These are phyloP conservation scores for Cucumis sativus DNA, from an alignment of 306 rosid species.

Conservation along the genomic window DNA sequence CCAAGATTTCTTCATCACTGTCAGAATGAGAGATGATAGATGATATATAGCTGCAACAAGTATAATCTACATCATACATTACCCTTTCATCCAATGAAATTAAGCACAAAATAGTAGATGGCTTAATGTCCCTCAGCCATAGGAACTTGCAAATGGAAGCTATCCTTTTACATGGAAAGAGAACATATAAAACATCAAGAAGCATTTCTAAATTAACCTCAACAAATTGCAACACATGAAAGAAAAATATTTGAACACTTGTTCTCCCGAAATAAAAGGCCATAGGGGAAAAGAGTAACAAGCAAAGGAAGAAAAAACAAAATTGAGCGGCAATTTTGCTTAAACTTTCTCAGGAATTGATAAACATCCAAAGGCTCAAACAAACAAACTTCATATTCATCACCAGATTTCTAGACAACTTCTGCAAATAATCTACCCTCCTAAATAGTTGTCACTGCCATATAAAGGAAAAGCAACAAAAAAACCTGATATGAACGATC, in stretches of 20 bases:
- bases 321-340: not conserved
- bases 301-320: not conserved
- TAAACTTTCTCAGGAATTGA: not conserved
- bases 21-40: not conserved
- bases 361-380: not conserved
- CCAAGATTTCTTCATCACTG: not conserved
- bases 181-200: not conserved
- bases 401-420: not conserved
- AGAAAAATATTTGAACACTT: not conserved
- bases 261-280: not conserved
- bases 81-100: not conserved
- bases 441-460: not conserved
- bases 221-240: not conserved
- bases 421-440: not conserved
- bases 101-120: not conserved
- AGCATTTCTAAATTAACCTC: not conserved
- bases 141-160: not conserved
- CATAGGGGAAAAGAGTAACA: not conserved
- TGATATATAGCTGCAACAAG: not conserved
- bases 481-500: not conserved
- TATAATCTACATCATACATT: not conserved
- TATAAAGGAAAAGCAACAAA: not conserved
- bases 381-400: not conserved
- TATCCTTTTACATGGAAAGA: not conserved
- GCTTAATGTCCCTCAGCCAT: not conserved